Base-by-base conservation (phyloP, 1,284 basidiomycete genomes). In the Schizophyllum amplum region DNA sequence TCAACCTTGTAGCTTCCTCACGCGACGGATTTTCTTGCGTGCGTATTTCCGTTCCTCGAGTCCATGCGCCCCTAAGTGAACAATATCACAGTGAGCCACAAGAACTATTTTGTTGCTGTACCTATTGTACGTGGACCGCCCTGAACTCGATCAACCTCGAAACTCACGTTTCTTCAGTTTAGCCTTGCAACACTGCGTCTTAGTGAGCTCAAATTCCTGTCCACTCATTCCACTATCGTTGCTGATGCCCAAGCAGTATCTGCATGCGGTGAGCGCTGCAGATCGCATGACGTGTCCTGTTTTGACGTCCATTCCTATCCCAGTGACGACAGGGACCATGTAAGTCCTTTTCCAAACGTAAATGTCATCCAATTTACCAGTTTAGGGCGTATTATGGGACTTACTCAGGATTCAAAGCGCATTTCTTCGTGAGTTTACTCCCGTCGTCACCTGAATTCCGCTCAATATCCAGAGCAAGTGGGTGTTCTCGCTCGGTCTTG, bases 401-500 rank as follows among this genome's bases (percentile, higher is more conserved):
- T 51, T 61, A 56, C 51, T 22, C 23, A 9, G 15, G 33, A 21
- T 55, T 58, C 25, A 51, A 55, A 13, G 17, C 42, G 5, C 59
- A 55, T 27, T 53, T 52, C 23, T 48, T 33, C 1, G 59, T 58
- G 47, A 3, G 56, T 57, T 25, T 11, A 20, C 21, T 6, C 21
- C 11, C 17, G 5, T 5, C 6, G 7, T 42, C 46, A 21, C 5
- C 42, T 20, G 17, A 7, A 21, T 46, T 4, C 17, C 23, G 5
- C 42, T 13, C 47, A 24, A 25, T 53, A 13, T 24, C n/a, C 21
- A 25, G 46, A n/a, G 33, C 20, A 50, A 79, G 78, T 81, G 77
- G 73, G 64, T 81, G 15, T 81, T 81, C 58, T 75, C 79, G 0
- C 56, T 71, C 5, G 79, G 80, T 47, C 71, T 81, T 1, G 69